Base-by-base conservation (phyloP, 257 asterid species). In the Phtheirospermum japonicum region DNA sequence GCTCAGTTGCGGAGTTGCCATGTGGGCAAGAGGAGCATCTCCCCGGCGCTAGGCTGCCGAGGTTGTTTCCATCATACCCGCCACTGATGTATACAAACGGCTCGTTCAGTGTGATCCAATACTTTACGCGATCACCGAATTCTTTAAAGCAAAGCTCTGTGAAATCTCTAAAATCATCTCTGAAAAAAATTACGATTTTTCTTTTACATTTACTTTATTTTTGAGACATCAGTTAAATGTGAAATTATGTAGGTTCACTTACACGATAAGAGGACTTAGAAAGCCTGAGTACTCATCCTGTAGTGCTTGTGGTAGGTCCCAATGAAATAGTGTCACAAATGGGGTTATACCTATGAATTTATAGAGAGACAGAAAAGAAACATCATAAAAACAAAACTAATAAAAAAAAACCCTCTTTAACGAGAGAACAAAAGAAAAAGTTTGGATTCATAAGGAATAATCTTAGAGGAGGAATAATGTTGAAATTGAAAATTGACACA, bases 301-400 rank as follows among this genome's bases (percentile, higher is more conserved):
- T 37, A 86, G 68, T 13, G 84, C 85, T 79, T 89, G 93, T 7
- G 96, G 95, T 31, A 78, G 65, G 78, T 89, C 95, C 93, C 90
- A 86, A 31, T 89, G 96, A 40, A 70, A 80, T 11, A 89, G 48
- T 37, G 93, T 80, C 56, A 80, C 94, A 10, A 65, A 63, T 57
- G 96, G 96, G 5, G 66, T 65, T 26, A 86, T 67, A 7, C 92
- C 96, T 46, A 59, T 31, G n/a, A n/a, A n/a, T n/a, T n/a, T n/a
- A n/a, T n/a, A n/a, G n/a, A n/a, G n/a, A n/a, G n/a, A n/a, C n/a
- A n/a, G n/a, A n/a, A n/a, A n/a, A n/a, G n/a, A n/a, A n/a, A n/a
- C n/a, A n/a, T n/a, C n/a, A n/a, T n/a, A n/a, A n/a, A n/a, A n/a
- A n/a, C n/a, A n/a, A n/a, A n/a, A n/a, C n/a, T n/a, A n/a, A n/a